Evolutionary conservation across 2,329 filamentous ascomycete genomes (phyloP).

Genomic region (Claviceps sp.): DNA sequence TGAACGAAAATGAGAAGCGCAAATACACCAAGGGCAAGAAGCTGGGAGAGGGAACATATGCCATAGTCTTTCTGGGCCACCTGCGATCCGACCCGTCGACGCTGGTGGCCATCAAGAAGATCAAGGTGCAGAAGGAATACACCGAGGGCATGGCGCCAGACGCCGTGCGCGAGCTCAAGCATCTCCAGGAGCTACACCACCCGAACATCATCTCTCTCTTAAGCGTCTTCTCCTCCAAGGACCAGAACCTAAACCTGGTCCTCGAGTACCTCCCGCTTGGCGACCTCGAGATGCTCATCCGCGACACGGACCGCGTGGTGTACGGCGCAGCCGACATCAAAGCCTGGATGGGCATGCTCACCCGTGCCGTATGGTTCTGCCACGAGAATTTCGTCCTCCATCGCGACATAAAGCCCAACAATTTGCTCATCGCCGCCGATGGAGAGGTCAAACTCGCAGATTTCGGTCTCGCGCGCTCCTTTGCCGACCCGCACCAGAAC

Average conservation of each 20-base stretch:
- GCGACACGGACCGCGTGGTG: conserved; percentile 61
- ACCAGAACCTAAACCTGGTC: conserved; percentile 92
- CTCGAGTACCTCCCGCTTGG: conserved; percentile 89
- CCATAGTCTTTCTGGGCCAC: conserved; percentile 84
- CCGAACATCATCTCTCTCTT: conserved; percentile 90
- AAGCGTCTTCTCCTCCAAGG: conserved; percentile 88
- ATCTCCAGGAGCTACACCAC: conserved; percentile 84
- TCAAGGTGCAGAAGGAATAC: conserved; percentile 76
- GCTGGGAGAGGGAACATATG: conserved; percentile 93
- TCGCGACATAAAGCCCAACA: conserved; percentile 98
- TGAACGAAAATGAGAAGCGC: conserved; percentile 68
- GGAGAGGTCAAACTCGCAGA: conserved; percentile 92
- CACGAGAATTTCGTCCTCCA: conserved; percentile 90
- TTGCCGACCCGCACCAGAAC: conserved; percentile 71
- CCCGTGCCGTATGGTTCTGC: conserved; percentile 86
- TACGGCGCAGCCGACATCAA: conserved; percentile 90
- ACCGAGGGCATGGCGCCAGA: conserved; percentile 88
- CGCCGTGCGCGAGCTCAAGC: conserved; percentile 89
- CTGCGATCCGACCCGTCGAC: conserved; percentile 56
- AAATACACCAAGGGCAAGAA: conserved; percentile 92
- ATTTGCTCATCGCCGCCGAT: conserved; percentile 83
- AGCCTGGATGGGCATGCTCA: conserved; percentile 97
- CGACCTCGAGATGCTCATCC: conserved; percentile 88
- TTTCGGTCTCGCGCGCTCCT: conserved; percentile 85
- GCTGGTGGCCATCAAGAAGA: conserved; percentile 86